Conservation (phyloP, 2,329 filamentous ascomycete species). For the Xylaria sp. region DNA sequence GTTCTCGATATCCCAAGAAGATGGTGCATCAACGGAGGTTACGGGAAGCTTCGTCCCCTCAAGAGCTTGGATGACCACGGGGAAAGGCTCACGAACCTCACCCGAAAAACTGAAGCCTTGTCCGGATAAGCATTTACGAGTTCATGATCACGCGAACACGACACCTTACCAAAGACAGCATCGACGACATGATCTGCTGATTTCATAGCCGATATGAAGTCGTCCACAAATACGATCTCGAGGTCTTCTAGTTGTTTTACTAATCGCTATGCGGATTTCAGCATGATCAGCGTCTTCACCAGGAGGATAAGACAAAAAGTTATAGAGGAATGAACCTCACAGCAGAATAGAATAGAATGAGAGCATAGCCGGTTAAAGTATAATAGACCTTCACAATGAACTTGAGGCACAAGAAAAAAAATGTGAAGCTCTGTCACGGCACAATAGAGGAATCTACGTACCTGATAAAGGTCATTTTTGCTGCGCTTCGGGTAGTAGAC, state of each 20-base stretch:
- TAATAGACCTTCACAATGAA: not conserved
- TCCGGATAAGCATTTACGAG: slow-evolving; percentile 23
- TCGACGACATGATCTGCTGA: slow-evolving; percentile 84
- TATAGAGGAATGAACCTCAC: not conserved
- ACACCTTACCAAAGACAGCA: slow-evolving; percentile 79
- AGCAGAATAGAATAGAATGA: slow-evolving; percentile 4
- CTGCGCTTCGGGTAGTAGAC: slow-evolving; percentile 93
- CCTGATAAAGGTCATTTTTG: slow-evolving; percentile 89
- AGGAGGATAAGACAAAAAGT: not conserved
- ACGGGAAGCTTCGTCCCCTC: slow-evolving; percentile 76
- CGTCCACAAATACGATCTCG: slow-evolving; percentile 79
- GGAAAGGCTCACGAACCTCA: slow-evolving; percentile 91
- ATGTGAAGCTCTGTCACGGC: no score
- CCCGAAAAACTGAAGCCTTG: slow-evolving; percentile 90
- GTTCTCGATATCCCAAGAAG: slow-evolving; percentile 89
- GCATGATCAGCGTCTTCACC: no score
- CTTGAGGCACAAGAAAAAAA: not conserved
- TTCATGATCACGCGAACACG: slow-evolving; percentile 20
- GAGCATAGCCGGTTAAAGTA: not conserved
- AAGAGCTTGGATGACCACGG: slow-evolving; percentile 77
- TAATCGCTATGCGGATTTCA: slow-evolving; percentile 64
- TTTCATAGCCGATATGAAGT: slow-evolving; percentile 72
- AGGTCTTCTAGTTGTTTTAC: slow-evolving; percentile 84
- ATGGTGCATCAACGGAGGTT: slow-evolving; percentile 89
- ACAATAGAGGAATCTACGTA: slow-evolving; percentile 45